Evolutionary conservation across 1,284 basidiomycete genomes (phyloP), one percentile per base, ranked within the genome.

Genomic region (Ceratobasidium sp.): DNA sequence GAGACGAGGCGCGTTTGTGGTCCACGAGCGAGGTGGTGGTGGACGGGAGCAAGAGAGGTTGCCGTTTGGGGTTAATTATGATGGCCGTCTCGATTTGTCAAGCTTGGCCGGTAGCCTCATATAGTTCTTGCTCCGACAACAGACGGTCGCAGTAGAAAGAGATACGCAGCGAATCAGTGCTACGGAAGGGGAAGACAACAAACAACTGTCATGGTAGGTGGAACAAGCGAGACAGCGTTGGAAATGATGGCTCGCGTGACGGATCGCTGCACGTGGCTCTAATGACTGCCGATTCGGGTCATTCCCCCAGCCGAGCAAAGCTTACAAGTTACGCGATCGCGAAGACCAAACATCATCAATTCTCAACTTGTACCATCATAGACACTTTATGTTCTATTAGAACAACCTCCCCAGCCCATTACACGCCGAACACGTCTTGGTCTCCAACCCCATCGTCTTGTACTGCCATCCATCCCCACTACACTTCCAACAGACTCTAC

Each of bases 401-500:
- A 88, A 88, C 62, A 89, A 83, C 82, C 92, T 86, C 48, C 93
- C 93, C 27, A 90, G 82, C 3, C 92, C 93, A 35, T 85, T 84
- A 85, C 93, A 94, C 7, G 84, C 81, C 0, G 82, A 81, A 80
- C 86, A 91, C 78, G 81, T 84, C 79, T 86, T 85, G 84, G 84
- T 82, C 81, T 91, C 91, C 71, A 93, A 87, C 1, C 92, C 81
- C 60, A 93, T 83, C 70, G 90, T 86, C 44, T 86, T 86, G 35
- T 67, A 66, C 48, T 88, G 83, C 50, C 81, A 84, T 0, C 93
- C 93, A 27, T 84, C 83, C 1, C 93, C 93, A 35, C 85, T 85
- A 81, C 93, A 94, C 48, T 87, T 85, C 89, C 88, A 90, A 82
- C 93, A 94, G 78, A 88, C 77, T 57, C 84, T 81, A 0, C 93